Evolutionary conservation across 2,329 filamentous ascomycete genomes (phyloP).

Genomic region (Colletotrichum destructivum): DNA sequence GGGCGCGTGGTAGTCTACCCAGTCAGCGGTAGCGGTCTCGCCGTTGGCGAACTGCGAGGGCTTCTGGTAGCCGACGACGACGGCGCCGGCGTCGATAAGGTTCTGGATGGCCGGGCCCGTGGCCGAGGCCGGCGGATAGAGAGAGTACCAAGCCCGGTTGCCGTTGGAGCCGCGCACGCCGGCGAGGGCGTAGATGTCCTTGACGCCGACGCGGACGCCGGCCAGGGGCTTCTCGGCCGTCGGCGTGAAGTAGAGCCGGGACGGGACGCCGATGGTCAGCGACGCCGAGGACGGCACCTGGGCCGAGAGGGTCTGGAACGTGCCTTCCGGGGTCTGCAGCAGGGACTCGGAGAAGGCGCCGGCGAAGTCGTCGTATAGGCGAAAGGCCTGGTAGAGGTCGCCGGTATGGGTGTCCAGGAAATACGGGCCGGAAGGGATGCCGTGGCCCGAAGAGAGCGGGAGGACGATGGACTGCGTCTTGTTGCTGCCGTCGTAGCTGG

Average conservation of each 20-base stretch:
- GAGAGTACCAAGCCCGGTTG: conserved; percentile 69
- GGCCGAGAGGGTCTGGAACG: conserved; percentile 53
- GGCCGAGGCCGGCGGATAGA: conserved; percentile 63
- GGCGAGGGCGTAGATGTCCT: conserved; percentile 73
- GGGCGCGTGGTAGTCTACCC: conserved; percentile 55
- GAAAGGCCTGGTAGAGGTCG: conserved; percentile 52
- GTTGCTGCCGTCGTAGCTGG: conserved; percentile 30
- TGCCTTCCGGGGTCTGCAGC: conserved; percentile 49
- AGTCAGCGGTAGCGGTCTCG: conserved; percentile 62
- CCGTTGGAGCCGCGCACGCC: conserved; percentile 69
- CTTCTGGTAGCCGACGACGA: conserved; percentile 63
- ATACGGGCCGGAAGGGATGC: conserved; percentile 54
- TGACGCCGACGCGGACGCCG: conserved; percentile 73
- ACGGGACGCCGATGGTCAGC: conserved; percentile 66
- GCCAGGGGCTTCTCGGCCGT: conserved; percentile 70
- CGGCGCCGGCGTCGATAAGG: conserved; percentile 71
- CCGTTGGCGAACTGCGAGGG: conserved; percentile 61
- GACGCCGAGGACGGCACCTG: conserved; percentile 49
- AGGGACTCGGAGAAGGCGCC: conserved; percentile 52
- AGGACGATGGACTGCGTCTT: conserved; percentile 43
- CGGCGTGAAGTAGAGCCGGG: conserved; percentile 70
- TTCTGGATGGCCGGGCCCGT: conserved; percentile 68
- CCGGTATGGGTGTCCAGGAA: conserved; percentile 53
- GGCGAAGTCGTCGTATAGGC: conserved; percentile 54
- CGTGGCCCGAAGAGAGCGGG: conserved; percentile 38